phyloP scores from a whole-genome alignment of 495 filamentous ascomycete species.

The Aspergillus funiculosus region DNA sequence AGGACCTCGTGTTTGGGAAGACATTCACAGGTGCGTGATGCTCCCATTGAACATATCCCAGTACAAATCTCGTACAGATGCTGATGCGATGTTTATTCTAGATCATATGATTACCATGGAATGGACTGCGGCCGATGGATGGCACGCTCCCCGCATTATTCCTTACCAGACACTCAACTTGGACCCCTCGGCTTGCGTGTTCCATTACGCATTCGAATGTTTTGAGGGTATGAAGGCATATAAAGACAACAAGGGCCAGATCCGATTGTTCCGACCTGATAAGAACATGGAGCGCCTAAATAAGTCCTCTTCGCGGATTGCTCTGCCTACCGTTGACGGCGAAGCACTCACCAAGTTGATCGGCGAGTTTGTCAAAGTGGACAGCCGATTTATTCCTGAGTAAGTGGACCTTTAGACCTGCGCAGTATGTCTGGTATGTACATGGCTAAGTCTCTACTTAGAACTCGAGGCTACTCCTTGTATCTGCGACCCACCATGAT shows the following conservation, averaged over 20 bases:
- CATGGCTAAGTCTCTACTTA: conserved; percentile 22
- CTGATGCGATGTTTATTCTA: conserved; percentile 31
- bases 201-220: conserved; percentile 96
- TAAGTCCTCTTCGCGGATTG: conserved; percentile 81
- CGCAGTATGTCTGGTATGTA: not conserved
- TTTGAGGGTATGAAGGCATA: conserved; percentile 99
- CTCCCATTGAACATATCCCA: not conserved
- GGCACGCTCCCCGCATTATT: conserved; percentile 72
- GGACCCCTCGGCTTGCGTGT: conserved; percentile 92
- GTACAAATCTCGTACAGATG: not conserved
- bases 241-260: conserved; percentile 64
- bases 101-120: conserved; percentile 97
- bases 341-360: conserved; percentile 72
- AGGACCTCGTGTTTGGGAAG: conserved; percentile 80
- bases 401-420: conserved; percentile 34
- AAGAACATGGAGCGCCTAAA: conserved; percentile 95
- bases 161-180: conserved; percentile 97
- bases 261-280: conserved; percentile 89
- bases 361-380: conserved; percentile 67
- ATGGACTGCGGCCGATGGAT: conserved; percentile 79
- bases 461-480: conserved; percentile 74
- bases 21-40: conserved; percentile 71
- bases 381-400: conserved; percentile 81
- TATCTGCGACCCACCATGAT: conserved; percentile 97
- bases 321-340: conserved; percentile 75